Percentiles rank a stretch among this genome's conserved stretches.
Evolutionary conservation across 176 grass and related monocot species (phyloP).

Genomic region (Rhynchospora tenuis): DNA sequence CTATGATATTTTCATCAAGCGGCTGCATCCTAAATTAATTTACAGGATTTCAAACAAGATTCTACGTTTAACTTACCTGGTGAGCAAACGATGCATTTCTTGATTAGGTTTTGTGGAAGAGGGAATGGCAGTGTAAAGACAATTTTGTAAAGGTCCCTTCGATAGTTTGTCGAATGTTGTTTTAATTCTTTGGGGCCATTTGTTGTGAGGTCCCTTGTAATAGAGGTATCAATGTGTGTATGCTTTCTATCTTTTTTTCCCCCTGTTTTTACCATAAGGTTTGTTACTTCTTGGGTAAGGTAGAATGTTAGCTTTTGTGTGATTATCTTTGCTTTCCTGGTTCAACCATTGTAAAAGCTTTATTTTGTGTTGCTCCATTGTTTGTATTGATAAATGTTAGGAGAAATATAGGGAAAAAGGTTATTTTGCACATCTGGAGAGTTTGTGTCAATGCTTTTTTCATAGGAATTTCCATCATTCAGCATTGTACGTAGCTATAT

Average conservation of each 20-base stretch:
- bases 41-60: constrained; percentile 30
- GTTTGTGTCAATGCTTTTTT: neutral
- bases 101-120: constrained; percentile 29
- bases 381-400: constrained; percentile 49
- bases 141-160: constrained; percentile 25
- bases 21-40: constrained; percentile 30
- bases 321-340: constrained; percentile 37
- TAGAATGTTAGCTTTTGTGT: constrained; percentile 67
- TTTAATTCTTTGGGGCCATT: constrained; percentile 57
- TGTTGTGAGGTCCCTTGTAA: constrained; percentile 25
- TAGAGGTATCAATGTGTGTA: constrained; percentile 48
- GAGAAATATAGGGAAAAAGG: neutral
- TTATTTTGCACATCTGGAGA: constrained; percentile 18
- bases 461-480: neutral
- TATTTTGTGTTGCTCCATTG: constrained; percentile 44
- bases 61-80: constrained; percentile 42
- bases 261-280: constrained; percentile 21
- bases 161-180: constrained; percentile 25
- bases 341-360: constrained; percentile 62
- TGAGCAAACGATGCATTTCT: constrained; percentile 19
- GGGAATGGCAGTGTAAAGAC: constrained; percentile 38
- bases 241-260: constrained; percentile 24
- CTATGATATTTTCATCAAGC: constrained; percentile 45
- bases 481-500: neutral
- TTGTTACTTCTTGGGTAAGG: constrained; percentile 26